A percentile compares a stretch with the other conserved stretches of the same genome.
Conservation (phyloP, 176 grass and related monocot species). For the Ampelocalamus luodianensis region DNA sequence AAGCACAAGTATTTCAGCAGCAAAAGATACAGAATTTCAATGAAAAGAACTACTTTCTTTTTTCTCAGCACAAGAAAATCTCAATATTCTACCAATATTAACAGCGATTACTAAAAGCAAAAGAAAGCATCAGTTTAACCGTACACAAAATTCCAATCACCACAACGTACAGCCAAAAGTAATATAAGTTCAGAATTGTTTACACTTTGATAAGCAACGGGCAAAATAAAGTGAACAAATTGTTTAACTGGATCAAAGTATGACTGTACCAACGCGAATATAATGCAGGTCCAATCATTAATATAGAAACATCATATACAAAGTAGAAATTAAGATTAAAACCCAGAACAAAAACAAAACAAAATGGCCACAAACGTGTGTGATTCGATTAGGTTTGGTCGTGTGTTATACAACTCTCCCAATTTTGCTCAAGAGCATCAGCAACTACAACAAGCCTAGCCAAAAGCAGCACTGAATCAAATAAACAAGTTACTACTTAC, state of each 20-base stretch:
- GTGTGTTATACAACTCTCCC: too few relatives aligned
- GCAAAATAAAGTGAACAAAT: slow-evolving; percentile 1
- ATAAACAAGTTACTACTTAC: background rate
- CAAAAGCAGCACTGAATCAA: background rate
- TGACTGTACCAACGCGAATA: background rate
- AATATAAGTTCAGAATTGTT: background rate
- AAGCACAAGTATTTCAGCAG: background rate
- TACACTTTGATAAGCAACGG: background rate
- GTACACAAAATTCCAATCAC: background rate
- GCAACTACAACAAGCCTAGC: background rate
- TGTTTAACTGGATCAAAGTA: background rate
- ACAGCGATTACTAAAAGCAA: background rate
- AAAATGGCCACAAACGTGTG: background rate
- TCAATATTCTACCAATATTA: background rate
- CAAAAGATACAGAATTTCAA: background rate
- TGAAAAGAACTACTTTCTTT: background rate
- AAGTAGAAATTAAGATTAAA: background rate
- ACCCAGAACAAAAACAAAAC: background rate
- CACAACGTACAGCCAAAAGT: background rate
- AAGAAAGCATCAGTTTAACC: background rate
- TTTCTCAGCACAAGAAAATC: background rate
- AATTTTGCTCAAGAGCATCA: background rate
- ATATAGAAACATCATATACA: background rate
- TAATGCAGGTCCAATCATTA: background rate
- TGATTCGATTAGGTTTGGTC: background rate